These are phyloP conservation scores for Colletotrichum musicola DNA, from an alignment of 2,329 filamentous ascomycete species.

Conservation along the genomic window DNA sequence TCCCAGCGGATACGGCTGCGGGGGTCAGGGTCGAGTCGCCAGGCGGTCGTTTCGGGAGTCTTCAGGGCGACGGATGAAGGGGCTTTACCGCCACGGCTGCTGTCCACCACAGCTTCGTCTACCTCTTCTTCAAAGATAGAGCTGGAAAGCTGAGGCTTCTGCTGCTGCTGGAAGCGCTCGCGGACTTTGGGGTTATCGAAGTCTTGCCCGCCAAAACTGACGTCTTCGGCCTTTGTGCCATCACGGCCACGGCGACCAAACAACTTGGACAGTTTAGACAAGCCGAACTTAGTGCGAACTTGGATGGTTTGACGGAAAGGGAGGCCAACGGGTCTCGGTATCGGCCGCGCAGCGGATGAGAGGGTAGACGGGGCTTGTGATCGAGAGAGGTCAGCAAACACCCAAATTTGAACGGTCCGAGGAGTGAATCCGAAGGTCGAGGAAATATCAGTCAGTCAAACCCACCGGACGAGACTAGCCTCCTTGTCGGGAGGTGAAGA, in stretches of 20 bases:
- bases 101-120: slow-evolving; percentile 53
- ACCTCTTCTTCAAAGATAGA: slow-evolving; percentile 75
- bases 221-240: slow-evolving; percentile 9
- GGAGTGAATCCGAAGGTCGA: neutral
- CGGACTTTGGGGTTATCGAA: slow-evolving; percentile 59
- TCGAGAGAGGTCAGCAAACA: slow-evolving; percentile 18
- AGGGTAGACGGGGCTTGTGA: slow-evolving; percentile 28
- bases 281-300: slow-evolving; percentile 58
- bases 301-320: slow-evolving; percentile 45
- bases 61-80: slow-evolving; percentile 52
- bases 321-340: slow-evolving; percentile 38
- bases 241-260: slow-evolving; percentile 46
- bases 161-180: slow-evolving; percentile 52
- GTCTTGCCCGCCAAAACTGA: slow-evolving; percentile 48
- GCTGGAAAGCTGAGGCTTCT: slow-evolving; percentile 59
- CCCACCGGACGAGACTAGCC: slow-evolving; percentile 40
- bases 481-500: slow-evolving; percentile 40
- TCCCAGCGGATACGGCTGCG: slow-evolving; percentile 79
- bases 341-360: slow-evolving; percentile 22
- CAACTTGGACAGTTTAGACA: slow-evolving; percentile 51
- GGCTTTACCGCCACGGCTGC: slow-evolving; percentile 41
- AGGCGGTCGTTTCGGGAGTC: slow-evolving; percentile 66
- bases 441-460: neutral
- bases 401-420: neutral
- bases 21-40: slow-evolving; percentile 81